Evolutionary conservation across 2,329 filamentous ascomycete species (phyloP).

Genomic region (Ploettnerulaceae sp.): DNA sequence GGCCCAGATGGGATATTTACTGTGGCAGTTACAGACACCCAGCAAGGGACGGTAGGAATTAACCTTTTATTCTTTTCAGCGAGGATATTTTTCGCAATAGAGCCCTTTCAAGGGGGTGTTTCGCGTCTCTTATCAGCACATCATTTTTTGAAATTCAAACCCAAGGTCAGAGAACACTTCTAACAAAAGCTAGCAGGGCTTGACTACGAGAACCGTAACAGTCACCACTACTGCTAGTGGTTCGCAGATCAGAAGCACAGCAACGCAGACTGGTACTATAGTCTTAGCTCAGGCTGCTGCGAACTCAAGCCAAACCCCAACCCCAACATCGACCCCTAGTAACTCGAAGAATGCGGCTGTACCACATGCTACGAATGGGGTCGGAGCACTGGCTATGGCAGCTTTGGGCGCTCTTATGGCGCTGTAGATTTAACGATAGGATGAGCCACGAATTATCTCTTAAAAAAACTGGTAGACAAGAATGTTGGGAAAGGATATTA

Average conservation of each 20-base stretch:
- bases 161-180: background rate
- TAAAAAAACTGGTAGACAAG: background rate
- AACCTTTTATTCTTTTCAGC: too few species aligned
- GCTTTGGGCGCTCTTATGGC: slow-evolving; percentile 5
- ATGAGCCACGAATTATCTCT: background rate
- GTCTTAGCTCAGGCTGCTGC: slow-evolving; percentile 7
- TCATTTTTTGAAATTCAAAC: background rate
- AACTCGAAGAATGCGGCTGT: slow-evolving; percentile 2
- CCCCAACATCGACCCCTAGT: slow-evolving; percentile 1
- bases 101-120: too few species aligned
- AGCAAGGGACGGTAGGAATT: background rate
- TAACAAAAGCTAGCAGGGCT: background rate
- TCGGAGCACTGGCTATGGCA: background rate
- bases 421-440: background rate
- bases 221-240: slow-evolving; percentile 4
- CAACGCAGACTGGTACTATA: slow-evolving; percentile 9
- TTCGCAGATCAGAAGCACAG: background rate
- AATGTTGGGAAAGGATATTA: background rate
- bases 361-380: slow-evolving; percentile 1
- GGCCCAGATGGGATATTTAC: slow-evolving; percentile 4
- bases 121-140: background rate
- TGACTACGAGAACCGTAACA: slow-evolving; percentile 10
- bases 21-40: slow-evolving; percentile 2
- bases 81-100: too few species aligned
- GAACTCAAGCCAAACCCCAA: background rate